phyloP scores from a whole-genome alignment of 169 alveolate species.

The Plasmodium vivax region DNA sequence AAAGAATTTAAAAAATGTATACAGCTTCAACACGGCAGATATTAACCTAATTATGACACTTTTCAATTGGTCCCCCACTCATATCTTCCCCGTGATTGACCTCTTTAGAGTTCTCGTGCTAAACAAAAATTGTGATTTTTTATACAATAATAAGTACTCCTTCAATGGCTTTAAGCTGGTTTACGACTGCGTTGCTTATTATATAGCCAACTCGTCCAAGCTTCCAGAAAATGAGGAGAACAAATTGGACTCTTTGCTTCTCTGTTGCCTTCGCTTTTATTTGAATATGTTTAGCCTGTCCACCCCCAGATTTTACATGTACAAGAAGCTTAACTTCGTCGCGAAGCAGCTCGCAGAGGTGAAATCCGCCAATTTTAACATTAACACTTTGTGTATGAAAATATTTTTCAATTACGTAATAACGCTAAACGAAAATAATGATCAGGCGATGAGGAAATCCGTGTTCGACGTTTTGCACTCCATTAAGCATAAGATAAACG shows the following conservation, averaged over 20 bases:
- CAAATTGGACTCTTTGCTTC: constrained; percentile 30
- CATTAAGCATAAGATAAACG: constrained; percentile 7
- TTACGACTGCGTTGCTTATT: constrained; percentile 47
- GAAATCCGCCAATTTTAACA: constrained; percentile 35
- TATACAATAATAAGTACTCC: constrained; percentile 62
- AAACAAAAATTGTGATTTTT: constrained; percentile 51
- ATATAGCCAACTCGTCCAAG: background rate
- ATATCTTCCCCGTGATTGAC: too few relatives aligned
- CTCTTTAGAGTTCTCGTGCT: constrained; percentile 39
- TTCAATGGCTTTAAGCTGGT: constrained; percentile 45
- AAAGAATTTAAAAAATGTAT: constrained; percentile 19
- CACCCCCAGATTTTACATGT: constrained; percentile 65
- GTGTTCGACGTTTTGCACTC: constrained; percentile 36
- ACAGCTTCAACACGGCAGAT: too few relatives aligned
- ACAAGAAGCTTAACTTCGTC: constrained; percentile 30
- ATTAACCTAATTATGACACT: constrained; percentile 41
- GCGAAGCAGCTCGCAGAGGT: constrained; percentile 20
- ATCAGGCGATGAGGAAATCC: constrained; percentile 35
- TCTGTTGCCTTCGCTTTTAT: constrained; percentile 54
- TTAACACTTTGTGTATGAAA: constrained; percentile 19
- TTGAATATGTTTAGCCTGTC: constrained; percentile 58
- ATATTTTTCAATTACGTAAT: constrained; percentile 49
- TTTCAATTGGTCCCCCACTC: constrained; percentile 31
- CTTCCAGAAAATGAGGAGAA: constrained; percentile 9
- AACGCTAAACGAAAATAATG: constrained; percentile 38